Conservation (phyloP, 495 filamentous ascomycete species). For the Annulohypoxylon stygium region DNA sequence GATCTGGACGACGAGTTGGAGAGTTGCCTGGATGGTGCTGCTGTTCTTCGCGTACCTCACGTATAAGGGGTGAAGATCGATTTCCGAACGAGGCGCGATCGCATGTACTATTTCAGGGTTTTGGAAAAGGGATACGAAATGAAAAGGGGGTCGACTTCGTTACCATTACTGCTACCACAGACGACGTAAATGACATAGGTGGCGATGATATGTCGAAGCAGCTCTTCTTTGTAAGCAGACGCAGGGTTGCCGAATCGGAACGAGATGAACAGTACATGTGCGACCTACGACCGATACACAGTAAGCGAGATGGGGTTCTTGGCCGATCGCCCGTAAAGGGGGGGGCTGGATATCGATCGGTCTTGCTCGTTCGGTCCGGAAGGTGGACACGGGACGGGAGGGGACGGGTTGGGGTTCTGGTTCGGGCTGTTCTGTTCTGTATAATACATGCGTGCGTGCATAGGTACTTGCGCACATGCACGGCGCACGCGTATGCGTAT, state of each 20-base stretch:
- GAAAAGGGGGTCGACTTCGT: background rate
- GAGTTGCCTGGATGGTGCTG: constrained; percentile 62
- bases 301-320: background rate
- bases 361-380: constrained; percentile 8
- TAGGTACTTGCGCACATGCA: background rate
- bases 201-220: background rate
- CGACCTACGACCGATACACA: background rate
- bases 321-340: background rate
- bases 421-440: background rate
- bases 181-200: background rate
- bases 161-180: background rate
- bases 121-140: background rate
- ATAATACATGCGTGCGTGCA: too few relatives aligned
- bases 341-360: background rate
- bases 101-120: background rate
- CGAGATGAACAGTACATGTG: background rate
- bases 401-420: background rate
- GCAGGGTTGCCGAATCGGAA: background rate
- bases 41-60: constrained; percentile 57
- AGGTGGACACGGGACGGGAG: background rate
- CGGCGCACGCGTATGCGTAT: background rate
- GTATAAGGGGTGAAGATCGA: constrained; percentile 52
- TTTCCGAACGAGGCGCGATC: background rate
- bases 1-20: constrained; percentile 61
- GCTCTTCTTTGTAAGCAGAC: background rate